A percentile compares a stretch with the other conserved stretches of the same genome.
Conservation (phyloP, 2,329 filamentous ascomycete species). For the Cyanodermella asteris region DNA sequence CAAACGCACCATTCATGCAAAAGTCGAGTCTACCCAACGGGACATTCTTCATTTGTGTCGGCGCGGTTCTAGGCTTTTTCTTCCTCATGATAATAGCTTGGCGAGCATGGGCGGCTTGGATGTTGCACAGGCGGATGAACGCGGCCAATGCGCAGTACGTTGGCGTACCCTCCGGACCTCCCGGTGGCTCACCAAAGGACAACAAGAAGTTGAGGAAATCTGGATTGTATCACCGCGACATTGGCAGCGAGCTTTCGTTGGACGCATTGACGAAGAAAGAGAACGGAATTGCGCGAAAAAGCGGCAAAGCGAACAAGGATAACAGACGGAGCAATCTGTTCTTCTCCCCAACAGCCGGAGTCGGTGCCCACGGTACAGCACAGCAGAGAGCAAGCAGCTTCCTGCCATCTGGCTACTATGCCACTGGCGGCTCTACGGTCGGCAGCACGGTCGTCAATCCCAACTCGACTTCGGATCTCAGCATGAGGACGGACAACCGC, state of each 20-base stretch:
- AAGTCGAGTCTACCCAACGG: slow-evolving; percentile 69
- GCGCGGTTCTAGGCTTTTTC: slow-evolving; percentile 66
- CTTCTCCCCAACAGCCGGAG: slow-evolving; percentile 76
- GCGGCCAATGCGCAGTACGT: slow-evolving; percentile 56
- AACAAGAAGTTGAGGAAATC: slow-evolving; percentile 16
- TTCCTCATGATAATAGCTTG: slow-evolving; percentile 65
- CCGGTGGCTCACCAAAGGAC: slow-evolving; percentile 12
- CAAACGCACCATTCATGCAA: slow-evolving; percentile 78
- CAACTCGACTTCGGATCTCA: slow-evolving; percentile 27
- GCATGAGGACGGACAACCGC: slow-evolving; percentile 32
- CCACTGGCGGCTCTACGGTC: slow-evolving; percentile 37
- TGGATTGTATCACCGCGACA: slow-evolving; percentile 10
- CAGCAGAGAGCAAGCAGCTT: slow-evolving; percentile 54
- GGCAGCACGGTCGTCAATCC: slow-evolving; percentile 18
- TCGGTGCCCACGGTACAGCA: slow-evolving; percentile 30
- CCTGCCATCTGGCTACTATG: slow-evolving; percentile 79
- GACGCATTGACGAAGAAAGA: slow-evolving; percentile 31
- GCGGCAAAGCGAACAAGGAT: slow-evolving; percentile 5
- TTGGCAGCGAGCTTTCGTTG: slow-evolving; percentile 20
- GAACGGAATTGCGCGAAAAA: slow-evolving; percentile 5
- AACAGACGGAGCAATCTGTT: slow-evolving; percentile 52
- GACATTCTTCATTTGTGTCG: slow-evolving; percentile 89
- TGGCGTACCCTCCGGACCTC: slow-evolving; percentile 17
- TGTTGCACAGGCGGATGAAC: slow-evolving; percentile 75
- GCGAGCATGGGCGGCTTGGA: slow-evolving; percentile 73